Conservation (phyloP, 2,329 filamentous ascomycete species). For the Phaeosphaeria sp. region DNA sequence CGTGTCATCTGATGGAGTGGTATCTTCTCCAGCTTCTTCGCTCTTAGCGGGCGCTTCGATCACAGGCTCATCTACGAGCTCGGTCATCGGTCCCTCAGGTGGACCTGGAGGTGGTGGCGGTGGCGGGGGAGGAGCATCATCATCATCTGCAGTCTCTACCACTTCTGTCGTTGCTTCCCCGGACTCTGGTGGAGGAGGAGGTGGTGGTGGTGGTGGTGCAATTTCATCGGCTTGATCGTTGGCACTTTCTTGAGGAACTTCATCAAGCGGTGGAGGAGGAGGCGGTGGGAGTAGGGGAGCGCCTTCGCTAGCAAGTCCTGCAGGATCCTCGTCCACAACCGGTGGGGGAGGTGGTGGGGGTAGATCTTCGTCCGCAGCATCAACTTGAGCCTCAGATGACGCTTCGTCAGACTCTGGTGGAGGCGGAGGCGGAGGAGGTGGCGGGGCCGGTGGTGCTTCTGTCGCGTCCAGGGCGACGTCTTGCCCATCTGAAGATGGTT, state of each 20-base stretch:
- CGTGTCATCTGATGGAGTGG: not conserved
- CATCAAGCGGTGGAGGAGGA: conserved; percentile 3
- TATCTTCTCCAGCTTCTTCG: conserved; percentile 6
- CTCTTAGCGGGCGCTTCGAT: not conserved
- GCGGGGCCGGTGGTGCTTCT: not conserved
- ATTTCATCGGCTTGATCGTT: not conserved
- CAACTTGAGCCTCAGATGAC: not conserved
- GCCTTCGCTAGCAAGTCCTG: conserved; percentile 1
- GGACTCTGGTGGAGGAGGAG: not conserved
- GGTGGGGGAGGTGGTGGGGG: not conserved
- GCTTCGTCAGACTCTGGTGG: conserved; percentile 1
- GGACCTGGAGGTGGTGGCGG: not conserved
- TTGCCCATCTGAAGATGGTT: conserved; percentile 3
- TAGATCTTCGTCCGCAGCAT: not conserved
- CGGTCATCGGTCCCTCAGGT: not conserved
- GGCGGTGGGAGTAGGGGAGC: conserved; percentile 4
- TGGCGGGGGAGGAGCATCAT: not conserved
- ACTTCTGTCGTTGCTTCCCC: conserved; percentile 1
- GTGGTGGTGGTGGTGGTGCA: not conserved
- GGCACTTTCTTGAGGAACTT: not conserved
- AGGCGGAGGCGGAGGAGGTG: not conserved
- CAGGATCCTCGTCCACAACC: not conserved
- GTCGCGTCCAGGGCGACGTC: not conserved
- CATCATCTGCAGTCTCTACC: not conserved
- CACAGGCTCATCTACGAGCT: not conserved